phyloP scores from a whole-genome alignment of 768 basidiomycete genomes.

The Daedalea quercina region DNA sequence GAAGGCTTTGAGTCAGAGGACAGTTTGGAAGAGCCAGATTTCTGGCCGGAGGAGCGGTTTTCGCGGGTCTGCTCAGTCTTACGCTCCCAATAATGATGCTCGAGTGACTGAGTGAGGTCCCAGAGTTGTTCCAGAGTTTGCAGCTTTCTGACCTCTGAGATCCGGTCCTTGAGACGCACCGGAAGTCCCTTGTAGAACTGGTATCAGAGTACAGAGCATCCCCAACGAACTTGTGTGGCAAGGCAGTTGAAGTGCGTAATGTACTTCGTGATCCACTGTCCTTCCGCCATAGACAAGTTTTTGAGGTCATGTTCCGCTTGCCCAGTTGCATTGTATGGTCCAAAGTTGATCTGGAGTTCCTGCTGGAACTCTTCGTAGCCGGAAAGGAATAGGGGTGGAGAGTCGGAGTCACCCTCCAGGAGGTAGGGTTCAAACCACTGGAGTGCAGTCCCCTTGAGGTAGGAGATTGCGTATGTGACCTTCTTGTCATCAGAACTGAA shows the following conservation, averaged over 20 bases:
- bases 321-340: background rate
- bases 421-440: slow-evolving; percentile 8
- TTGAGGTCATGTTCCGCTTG: slow-evolving; percentile 4
- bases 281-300: slow-evolving; percentile 2
- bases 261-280: slow-evolving; percentile 9
- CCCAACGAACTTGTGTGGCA: slow-evolving; percentile 4
- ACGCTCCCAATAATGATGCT: slow-evolving; percentile 12
- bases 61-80: background rate
- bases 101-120: background rate
- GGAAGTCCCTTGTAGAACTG: slow-evolving; percentile 11
- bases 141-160: slow-evolving; percentile 5
- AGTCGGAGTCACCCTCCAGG: background rate
- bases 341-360: slow-evolving; percentile 3
- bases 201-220: slow-evolving; percentile 8
- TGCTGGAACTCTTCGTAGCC: slow-evolving; percentile 4
- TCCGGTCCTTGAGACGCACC: slow-evolving; percentile 8
- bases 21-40: background rate
- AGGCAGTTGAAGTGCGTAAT: slow-evolving; percentile 9
- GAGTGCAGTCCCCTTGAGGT: slow-evolving; percentile 1
- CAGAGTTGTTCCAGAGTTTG: background rate
- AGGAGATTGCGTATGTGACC: slow-evolving; percentile 6
- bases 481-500: slow-evolving; percentile 4
- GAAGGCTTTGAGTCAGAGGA: background rate
- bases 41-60: background rate
- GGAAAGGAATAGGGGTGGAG: background rate